Conservation (phyloP, 257 asterid genomes). For the Nicotiana knightiana region DNA sequence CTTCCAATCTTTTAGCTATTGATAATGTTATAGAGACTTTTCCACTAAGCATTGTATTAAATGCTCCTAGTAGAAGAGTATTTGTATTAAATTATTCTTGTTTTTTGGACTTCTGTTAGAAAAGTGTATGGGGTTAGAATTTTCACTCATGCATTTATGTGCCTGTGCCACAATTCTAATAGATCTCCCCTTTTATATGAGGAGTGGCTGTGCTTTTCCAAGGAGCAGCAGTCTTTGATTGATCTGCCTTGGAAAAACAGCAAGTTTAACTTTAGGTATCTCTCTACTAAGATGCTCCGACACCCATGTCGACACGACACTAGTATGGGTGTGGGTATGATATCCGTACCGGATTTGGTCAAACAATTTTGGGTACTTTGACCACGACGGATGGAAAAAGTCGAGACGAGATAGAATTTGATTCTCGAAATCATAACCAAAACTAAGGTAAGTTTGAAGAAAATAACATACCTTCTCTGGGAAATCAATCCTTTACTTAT, state of each 20-base stretch:
- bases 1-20: not conserved
- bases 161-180: not conserved
- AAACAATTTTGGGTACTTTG: too few relatives aligned
- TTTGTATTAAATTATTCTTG: not conserved
- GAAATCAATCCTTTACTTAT: too few relatives aligned
- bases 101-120: not conserved
- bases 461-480: too few relatives aligned
- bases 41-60: not conserved
- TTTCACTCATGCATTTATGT: not conserved
- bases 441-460: too few relatives aligned
- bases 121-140: not conserved
- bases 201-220: not conserved
- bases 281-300: too few relatives aligned
- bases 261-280: not conserved
- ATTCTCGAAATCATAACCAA: too few relatives aligned
- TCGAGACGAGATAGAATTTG: too few relatives aligned
- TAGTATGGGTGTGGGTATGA: too few relatives aligned
- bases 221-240: conserved; percentile 1
- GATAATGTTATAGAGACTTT: not conserved
- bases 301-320: too few relatives aligned
- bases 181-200: not conserved
- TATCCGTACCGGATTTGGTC: too few relatives aligned
- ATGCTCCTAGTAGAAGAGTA: not conserved
- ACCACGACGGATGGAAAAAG: too few relatives aligned
- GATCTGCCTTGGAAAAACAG: conserved; percentile 2